phyloP scores from a whole-genome alignment of 805 yeast genomes.

The Wickerhamiella parazyma region DNA sequence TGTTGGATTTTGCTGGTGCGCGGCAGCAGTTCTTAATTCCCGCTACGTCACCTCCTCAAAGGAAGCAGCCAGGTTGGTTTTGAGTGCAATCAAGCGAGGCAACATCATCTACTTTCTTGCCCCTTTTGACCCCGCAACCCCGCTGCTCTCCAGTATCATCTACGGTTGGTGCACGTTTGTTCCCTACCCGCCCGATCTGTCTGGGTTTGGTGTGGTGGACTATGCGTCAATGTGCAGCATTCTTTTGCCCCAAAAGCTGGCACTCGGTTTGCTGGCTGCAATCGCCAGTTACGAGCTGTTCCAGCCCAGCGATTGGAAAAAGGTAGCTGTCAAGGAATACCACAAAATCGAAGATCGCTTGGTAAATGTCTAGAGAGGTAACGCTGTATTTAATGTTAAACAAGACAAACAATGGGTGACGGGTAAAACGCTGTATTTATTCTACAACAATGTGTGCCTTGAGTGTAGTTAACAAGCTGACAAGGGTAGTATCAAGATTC shows the following conservation, averaged over 20 bases:
- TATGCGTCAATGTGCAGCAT: neutral
- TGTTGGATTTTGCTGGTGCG: neutral
- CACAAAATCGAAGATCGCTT: neutral
- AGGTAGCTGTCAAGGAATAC: neutral
- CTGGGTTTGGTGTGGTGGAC: neutral
- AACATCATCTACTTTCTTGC: neutral
- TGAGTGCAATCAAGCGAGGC: neutral
- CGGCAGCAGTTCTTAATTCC: neutral
- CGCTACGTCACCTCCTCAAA: neutral
- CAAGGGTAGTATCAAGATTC: too few species aligned
- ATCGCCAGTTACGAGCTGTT: neutral
- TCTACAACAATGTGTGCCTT: too few species aligned
- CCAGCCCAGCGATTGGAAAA: neutral
- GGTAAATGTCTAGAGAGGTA: too few species aligned
- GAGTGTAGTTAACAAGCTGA: too few species aligned
- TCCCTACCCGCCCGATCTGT: neutral
- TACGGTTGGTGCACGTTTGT: neutral
- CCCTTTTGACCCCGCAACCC: neutral
- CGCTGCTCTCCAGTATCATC: neutral
- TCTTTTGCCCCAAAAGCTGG: neutral
- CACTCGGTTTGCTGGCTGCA: neutral
- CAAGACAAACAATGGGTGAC: too few species aligned
- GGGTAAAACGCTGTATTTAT: too few species aligned
- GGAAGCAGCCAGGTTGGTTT: neutral
- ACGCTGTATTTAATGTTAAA: too few species aligned